Conservation (phyloP, 306 rosid genomes). For the Parietaria judaica region DNA sequence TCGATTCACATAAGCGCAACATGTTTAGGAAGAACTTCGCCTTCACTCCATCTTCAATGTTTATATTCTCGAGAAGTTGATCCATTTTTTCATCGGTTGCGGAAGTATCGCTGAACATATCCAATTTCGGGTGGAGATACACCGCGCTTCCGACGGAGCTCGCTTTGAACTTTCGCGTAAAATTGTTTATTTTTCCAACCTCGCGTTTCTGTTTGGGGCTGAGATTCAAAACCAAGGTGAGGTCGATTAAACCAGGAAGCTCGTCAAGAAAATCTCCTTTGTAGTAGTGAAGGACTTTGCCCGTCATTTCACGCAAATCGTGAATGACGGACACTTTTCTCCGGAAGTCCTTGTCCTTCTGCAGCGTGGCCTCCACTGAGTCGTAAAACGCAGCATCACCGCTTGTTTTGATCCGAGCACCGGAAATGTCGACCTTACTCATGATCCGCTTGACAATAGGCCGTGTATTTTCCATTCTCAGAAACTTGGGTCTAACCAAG, state of each 20-base stretch:
- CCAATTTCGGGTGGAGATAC: constrained; percentile 70
- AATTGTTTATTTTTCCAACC: constrained; percentile 36
- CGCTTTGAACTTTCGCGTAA: constrained; percentile 53
- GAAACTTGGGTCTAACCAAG: constrained; percentile 79
- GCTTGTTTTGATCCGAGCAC: constrained; percentile 36
- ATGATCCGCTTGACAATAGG: constrained; percentile 65
- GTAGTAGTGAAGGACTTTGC: constrained; percentile 77
- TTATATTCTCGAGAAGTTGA: constrained; percentile 37
- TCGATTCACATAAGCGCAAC: constrained; percentile 53
- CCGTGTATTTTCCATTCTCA: constrained; percentile 47
- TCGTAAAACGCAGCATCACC: constrained; percentile 46
- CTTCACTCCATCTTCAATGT: constrained; percentile 71
- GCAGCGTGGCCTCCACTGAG: constrained; percentile 67
- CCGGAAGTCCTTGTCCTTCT: constrained; percentile 69
- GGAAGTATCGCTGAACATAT: constrained; percentile 33
- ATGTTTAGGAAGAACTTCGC: constrained; percentile 61
- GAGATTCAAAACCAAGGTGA: constrained; percentile 63
- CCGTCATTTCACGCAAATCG: constrained; percentile 90
- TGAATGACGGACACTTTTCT: constrained; percentile 72
- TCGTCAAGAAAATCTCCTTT: constrained; percentile 96
- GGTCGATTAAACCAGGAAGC: constrained; percentile 89
- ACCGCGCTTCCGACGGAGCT: constrained; percentile 71
- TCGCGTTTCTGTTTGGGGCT: constrained; percentile 52
- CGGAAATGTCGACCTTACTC: constrained; percentile 55
- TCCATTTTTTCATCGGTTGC: constrained; percentile 48